These are phyloP conservation scores for Rhododendron vialii DNA, from an alignment of 148 eudicot genomes.

Conservation along the genomic window DNA sequence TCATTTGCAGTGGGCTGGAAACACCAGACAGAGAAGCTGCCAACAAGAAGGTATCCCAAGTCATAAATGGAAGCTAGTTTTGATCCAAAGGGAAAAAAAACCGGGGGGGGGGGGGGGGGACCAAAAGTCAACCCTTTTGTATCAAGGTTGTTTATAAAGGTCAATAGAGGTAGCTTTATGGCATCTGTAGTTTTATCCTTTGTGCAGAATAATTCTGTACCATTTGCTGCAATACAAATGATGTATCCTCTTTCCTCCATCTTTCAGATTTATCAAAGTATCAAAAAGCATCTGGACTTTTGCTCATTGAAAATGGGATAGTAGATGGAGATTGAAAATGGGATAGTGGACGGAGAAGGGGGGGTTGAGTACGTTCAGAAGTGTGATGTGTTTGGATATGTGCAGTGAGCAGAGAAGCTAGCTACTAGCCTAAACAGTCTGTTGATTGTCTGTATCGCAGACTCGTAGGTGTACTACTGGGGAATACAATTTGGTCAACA, in stretches of 20 bases:
- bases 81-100: not conserved
- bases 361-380: not conserved
- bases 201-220: not conserved
- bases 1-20: constrained; percentile 37
- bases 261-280: not conserved
- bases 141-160: not conserved
- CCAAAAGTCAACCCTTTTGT: not conserved
- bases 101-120: accelerated
- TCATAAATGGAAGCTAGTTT: not conserved
- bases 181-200: not conserved
- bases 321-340: not conserved
- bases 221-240: not conserved
- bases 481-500: not conserved
- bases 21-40: constrained; percentile 48
- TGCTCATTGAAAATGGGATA: not conserved
- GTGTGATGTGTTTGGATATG: not conserved
- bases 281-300: not conserved
- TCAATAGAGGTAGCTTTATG: not conserved
- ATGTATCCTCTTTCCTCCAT: not conserved
- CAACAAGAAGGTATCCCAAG: constrained; percentile 7
- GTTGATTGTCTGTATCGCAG: not conserved
- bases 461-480: not conserved
- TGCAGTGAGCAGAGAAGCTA: not conserved
- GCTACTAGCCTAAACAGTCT: not conserved
- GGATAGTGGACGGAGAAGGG: not conserved